Evolutionary conservation across 768 basidiomycete genomes (phyloP), one percentile per base, ranked within the genome.

Genomic region (Chalciporus sphaerocephalus): DNA sequence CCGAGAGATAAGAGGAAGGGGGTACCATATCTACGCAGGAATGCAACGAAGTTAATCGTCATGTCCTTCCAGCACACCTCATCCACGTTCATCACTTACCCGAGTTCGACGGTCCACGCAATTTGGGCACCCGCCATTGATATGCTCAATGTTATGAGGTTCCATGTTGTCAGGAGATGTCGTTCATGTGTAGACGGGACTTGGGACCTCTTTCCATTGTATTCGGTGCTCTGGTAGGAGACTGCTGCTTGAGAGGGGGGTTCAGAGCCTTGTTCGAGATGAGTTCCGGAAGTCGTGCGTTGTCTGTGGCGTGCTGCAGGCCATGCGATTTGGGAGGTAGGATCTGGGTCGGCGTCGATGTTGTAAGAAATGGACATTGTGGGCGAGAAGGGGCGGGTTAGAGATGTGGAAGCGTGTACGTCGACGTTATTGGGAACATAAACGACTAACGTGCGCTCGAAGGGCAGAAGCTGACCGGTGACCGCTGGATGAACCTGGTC

Each of bases 111-210:
- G 1, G 92, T 95, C 94, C 94, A 97, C 1, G 91, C 87, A 20
- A 97, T 83, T 69, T 96, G 90, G 6, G 88, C 90, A 13, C 95
- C 95, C 35, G 83, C 92, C 88, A 98, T 94, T 7, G 92, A 90
- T 49, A 96, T 79, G 48, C 85, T 89, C 55, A 92, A 71, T 2
- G 87, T 87, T 57, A 91, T 76, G 46, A 92, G 78, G 62, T 87
- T 74, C 84, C 84, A 85, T 62, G 81, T 79, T 11, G 51, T 64
- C 28, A 69, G 43, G 17, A 57, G 65, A 28, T 45, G 59, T 34
- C 60, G 58, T 8, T 54, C 32, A 28, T 52, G 64, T 39, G 67
- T 64, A n/a, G 50, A 6, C 25, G 52, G 35, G 24, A 42, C 20
- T 0, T 52, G 41, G 1, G 48, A 39, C 18, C 30, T 47, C 44